Evolutionary conservation across 108 stramenopile genomes (phyloP), one percentile per base, ranked within the genome.

Genomic region (Nitzschia inconspicua): DNA sequence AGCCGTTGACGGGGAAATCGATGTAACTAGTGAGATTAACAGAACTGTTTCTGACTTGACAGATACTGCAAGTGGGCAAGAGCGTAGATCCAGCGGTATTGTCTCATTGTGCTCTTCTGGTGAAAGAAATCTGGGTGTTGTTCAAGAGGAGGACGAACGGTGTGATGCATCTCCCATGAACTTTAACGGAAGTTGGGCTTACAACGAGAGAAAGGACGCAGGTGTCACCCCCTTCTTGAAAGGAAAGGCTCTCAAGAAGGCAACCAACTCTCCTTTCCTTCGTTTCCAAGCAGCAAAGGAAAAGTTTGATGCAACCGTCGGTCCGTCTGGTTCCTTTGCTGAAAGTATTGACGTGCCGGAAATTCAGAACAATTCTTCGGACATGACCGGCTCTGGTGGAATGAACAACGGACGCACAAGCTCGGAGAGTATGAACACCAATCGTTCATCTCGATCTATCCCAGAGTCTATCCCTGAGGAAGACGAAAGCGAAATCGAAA

Each of bases 201-300:
- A 61, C 60, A 60, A 20, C 31, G 40, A 49, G 14, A n/a, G n/a
- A n/a, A 56, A 56, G 31, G 24, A 39, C 1, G 44, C 49, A 24
- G 57, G 63, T n/a, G 71, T 59, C 23, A 72, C 71, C 10, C 71
- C 71, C 2, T 58, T 55, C 26, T 27, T 35, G 13, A 31, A 50
- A 20, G 63, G 71, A 16, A 44, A 18, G 39, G 26, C 28, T 22
- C 13, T 34, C 23, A 53, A 27, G 20, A 22, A 64, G 3, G 50
- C 47, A 2, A 60, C 72, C 1, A 50, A 65, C 18, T 73, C 72
- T 20, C 72, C 72, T 2, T 66, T 49, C 35, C 23, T 73, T 26
- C 64, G 72, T 3, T 73, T 60, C 52, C 56, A 65, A 43, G 63
- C 66, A 2, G 72, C 72, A 13, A 73, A 66, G 65, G 59, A 0